phyloP scores from a whole-genome alignment of 208 protist genomes.

The Herpetomonas tarakana region DNA sequence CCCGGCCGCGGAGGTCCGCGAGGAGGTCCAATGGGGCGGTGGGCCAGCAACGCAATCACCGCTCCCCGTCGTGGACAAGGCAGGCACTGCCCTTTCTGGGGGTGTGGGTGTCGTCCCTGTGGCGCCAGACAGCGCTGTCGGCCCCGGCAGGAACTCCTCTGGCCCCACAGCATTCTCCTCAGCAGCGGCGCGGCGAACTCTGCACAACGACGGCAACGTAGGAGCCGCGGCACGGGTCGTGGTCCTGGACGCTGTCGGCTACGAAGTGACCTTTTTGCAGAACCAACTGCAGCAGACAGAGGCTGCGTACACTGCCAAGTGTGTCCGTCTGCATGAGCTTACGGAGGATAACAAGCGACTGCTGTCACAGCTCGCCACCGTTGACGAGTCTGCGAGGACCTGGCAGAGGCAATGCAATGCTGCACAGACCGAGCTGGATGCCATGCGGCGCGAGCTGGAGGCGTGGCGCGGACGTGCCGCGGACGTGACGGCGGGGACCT shows the following conservation, averaged over 20 bases:
- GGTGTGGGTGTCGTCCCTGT: too few relatives aligned
- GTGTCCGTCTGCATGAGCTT: constrained; percentile 75
- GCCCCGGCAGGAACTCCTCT: too few relatives aligned
- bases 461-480: constrained; percentile 58
- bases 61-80: too few relatives aligned
- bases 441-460: constrained; percentile 59
- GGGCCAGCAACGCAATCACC: too few relatives aligned
- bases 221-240: too few relatives aligned
- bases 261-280: constrained; percentile 79
- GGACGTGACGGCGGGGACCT: constrained; percentile 13
- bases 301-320: constrained; percentile 83
- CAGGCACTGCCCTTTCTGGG: too few relatives aligned
- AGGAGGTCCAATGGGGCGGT: too few relatives aligned
- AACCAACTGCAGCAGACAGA: constrained; percentile 80
- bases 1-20: too few relatives aligned
- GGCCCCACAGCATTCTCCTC: too few relatives aligned
- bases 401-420: constrained; percentile 29
- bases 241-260: constrained; percentile 65
- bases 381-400: constrained; percentile 25
- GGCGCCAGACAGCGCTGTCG: too few relatives aligned
- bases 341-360: constrained; percentile 58
- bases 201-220: too few relatives aligned
- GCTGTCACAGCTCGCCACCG: constrained; percentile 31
- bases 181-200: too few relatives aligned
- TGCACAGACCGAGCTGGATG: constrained; percentile 31